Evolutionary conservation across 352 stramenopile species (phyloP).

Genomic region (Globisporangium splendens): DNA sequence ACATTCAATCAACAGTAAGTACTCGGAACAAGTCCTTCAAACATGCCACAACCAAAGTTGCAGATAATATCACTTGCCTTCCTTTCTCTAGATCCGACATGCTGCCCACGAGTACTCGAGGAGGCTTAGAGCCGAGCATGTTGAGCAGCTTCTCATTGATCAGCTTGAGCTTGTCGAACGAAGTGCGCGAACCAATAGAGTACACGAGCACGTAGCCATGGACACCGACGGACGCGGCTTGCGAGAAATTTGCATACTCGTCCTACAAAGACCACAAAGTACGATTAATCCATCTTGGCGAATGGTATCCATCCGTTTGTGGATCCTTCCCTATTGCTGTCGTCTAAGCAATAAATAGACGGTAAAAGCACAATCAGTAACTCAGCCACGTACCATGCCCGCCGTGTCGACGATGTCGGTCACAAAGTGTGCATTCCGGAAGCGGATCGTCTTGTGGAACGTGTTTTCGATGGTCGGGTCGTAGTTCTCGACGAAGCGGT

Average conservation of each 20-base stretch:
- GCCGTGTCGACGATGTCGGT: conserved; percentile 97
- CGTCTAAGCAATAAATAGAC: background rate
- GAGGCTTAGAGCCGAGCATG: conserved; percentile 90
- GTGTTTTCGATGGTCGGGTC: conserved; percentile 97
- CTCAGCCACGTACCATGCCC: conserved; percentile 76
- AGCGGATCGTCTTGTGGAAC: conserved; percentile 95
- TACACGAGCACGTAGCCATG: conserved; percentile 96
- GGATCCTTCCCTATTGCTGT: background rate
- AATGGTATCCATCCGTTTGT: background rate
- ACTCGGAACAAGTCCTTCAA: too few species aligned
- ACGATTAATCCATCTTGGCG: too few species aligned
- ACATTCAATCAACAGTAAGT: conserved; percentile 1
- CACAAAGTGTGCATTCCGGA: conserved; percentile 95
- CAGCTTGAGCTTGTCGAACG: conserved; percentile 93
- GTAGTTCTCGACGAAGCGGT: conserved; percentile 91
- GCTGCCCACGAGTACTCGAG: conserved; percentile 92
- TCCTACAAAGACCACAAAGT: conserved; percentile 53
- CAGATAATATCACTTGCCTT: conserved; percentile 46
- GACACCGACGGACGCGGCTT: conserved; percentile 93
- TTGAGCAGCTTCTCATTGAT: conserved; percentile 95
- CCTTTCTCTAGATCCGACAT: conserved; percentile 94
- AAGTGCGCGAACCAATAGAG: conserved; percentile 90
- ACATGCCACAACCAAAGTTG: background rate
- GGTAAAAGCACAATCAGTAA: background rate
- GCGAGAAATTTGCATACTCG: conserved; percentile 95